phyloP scores from a whole-genome alignment of 1,139 yeast genomes.

The Blastobotrys buckinghamii region DNA sequence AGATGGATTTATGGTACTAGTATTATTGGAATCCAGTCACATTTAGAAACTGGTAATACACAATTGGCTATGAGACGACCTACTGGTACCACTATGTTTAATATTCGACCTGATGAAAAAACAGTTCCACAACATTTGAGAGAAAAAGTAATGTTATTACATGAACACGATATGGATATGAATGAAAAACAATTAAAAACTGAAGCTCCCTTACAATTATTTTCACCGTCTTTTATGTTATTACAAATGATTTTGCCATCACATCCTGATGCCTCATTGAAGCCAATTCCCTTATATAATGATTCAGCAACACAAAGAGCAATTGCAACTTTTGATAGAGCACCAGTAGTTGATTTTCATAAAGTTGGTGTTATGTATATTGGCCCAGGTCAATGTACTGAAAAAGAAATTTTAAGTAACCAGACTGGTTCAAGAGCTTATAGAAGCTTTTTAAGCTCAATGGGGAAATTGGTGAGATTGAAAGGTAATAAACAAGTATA shows the following conservation, averaged over 20 bases:
- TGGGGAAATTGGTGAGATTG: constrained; percentile 57
- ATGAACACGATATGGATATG: constrained; percentile 7
- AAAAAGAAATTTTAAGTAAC: constrained; percentile 60
- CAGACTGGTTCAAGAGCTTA: constrained; percentile 59
- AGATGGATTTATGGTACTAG: constrained; percentile 63
- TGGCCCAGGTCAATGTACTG: constrained; percentile 59
- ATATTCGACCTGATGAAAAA: constrained; percentile 41
- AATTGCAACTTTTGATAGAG: constrained; percentile 59
- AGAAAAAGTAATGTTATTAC: constrained; percentile 13
- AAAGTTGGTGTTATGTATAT: constrained; percentile 75
- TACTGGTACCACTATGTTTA: constrained; percentile 53
- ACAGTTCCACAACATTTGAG: constrained; percentile 36
- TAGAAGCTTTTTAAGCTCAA: constrained; percentile 48
- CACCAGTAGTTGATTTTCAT: constrained; percentile 74
- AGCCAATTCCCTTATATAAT: constrained; percentile 41
- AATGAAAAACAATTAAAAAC: constrained; percentile 9
- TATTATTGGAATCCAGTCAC: constrained; percentile 53
- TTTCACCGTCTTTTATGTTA: constrained; percentile 41
- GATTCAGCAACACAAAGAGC: constrained; percentile 55
- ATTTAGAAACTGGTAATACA: constrained; percentile 48
- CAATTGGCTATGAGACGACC: constrained; percentile 55
- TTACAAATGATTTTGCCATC: constrained; percentile 38
- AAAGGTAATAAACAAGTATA: constrained; percentile 52
- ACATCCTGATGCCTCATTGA: constrained; percentile 19
- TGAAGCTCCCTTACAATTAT: constrained; percentile 18